Base-by-base conservation (phyloP, 805 yeast species). In the Wickerhamiella azymoides region DNA sequence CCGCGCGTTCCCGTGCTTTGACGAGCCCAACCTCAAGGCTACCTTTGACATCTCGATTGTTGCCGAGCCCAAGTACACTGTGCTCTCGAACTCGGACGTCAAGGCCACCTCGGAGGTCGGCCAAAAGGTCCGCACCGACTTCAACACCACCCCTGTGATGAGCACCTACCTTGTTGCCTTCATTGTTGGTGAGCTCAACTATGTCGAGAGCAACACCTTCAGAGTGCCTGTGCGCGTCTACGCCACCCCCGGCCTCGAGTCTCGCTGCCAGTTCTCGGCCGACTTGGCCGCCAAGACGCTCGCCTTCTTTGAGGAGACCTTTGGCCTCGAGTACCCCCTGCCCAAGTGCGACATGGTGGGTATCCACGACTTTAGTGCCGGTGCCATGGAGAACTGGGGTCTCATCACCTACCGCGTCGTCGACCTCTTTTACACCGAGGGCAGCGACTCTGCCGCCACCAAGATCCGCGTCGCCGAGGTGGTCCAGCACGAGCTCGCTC, bases 311-410 rank as follows among this genome's bases (percentile, higher is more conserved):
- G 84, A 78, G 54, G 59, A 72, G 54, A 70, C 73, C 48, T 80
- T 80, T 59, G 82, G 74, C 51, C 75, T 79, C 54, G 74, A 76
- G 43, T 84, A 81, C 57, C 92, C 93, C 18, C 68, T 84, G 54
- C 89, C 93, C 39, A 84, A 84, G 63, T 66, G 83, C 60, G 94
- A 84, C 58, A 68, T 82, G 63, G 66, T 84, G 33, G 88, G 88
- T 2, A 79, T 84, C 47, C 88, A 84, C 53, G 76, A 81, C 43
- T 81, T 79, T 58, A 74, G 83, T 27, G 86, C 85, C 48, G 84
- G 84, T 54, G 94, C 93, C 18, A 84, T 84, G 94, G 94, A 84
- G 65, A 84, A 84, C 66, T 84, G 88, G 84, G 93, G 93, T 24
- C 66, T 84, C 43, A 74, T 84, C 62, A 80, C 72, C 55, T 83